Base-by-base conservation (phyloP, 2,329 filamentous ascomycete species). In the Sclerotinia nivalis region DNA sequence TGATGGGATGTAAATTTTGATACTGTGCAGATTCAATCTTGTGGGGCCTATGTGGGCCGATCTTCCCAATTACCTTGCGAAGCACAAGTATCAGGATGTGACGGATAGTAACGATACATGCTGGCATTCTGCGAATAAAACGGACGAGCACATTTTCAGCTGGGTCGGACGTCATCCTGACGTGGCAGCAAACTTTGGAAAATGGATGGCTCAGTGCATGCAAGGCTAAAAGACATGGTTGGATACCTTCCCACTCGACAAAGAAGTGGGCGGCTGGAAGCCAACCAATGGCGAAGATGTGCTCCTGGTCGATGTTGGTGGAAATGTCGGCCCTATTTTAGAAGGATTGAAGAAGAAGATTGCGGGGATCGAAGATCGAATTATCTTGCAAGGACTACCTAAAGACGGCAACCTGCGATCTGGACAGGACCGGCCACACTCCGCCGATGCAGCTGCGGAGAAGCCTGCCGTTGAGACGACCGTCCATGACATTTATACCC, bases 201-300 rank as follows among this genome's bases (percentile, higher is more conserved):
- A 62, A 49, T 62, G 59, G n/a, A 62, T 62, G 28, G 59, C 59
- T 34, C 25, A 50, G 22, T 62, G 49, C 12, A 62, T 62, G 59
- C 59, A 62, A 62, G 45, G 59, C 6, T 12, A 61, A 13, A 61
- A 61, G n/a, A 61, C 13, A 47, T 61, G 40, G 40, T 40, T 61
- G n/a, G 58, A 61, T 61, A 20, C 13, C 13, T 61, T 61, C 2
- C 59, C 12, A 31, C 18, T 65, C 34, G 47, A 52, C 0, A 52
- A 43, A 59, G 34, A 59, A 59, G 22, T 59, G 22, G 34, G 55
- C 15, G 34, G 34, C 7, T 59, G 55, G 55, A 43, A 40, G 34
- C 12, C 55, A 59, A 40, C 10, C 18, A 43, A 12, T 59, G 34
- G 22, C 3, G 34, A 52, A 25, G 61, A 28, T 34, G 45, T 52